Conservation (phyloP, 2,329 filamentous ascomycete genomes). For the Calonectria leucothoes region DNA sequence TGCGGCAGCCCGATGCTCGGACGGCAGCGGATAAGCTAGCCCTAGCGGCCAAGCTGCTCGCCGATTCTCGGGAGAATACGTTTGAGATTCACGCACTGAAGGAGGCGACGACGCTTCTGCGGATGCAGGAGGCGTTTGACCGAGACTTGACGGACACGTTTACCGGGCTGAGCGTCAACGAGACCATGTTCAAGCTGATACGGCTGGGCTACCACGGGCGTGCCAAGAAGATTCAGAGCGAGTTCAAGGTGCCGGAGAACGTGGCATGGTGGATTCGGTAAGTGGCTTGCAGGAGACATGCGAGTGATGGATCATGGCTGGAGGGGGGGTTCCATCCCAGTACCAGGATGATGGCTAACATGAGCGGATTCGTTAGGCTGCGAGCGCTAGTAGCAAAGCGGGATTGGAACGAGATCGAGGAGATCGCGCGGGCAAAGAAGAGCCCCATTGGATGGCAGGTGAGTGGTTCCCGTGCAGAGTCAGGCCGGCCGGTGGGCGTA, state of each 20-base stretch:
- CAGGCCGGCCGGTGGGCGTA: neutral
- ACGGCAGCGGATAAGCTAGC: constrained; percentile 87
- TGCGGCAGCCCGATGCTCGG: constrained; percentile 76
- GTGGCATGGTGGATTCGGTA: constrained; percentile 86
- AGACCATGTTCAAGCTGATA: constrained; percentile 91
- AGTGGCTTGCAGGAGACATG: constrained; percentile 40
- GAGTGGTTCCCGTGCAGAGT: constrained; percentile 49
- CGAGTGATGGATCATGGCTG: constrained; percentile 12
- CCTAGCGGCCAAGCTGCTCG: constrained; percentile 84
- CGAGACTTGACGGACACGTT: constrained; percentile 84
- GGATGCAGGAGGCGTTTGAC: constrained; percentile 89
- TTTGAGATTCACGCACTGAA: constrained; percentile 81
- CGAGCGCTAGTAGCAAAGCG: constrained; percentile 89
- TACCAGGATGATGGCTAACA: constrained; percentile 32
- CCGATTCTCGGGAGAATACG: constrained; percentile 83
- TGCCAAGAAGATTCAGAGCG: constrained; percentile 87
- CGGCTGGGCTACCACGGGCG: constrained; percentile 84
- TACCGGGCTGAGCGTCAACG: constrained; percentile 86
- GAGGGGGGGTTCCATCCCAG: neutral
- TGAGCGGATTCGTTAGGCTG: constrained; percentile 62
- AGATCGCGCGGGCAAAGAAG: constrained; percentile 81
- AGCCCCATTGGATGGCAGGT: constrained; percentile 98
- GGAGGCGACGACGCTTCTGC: constrained; percentile 82
- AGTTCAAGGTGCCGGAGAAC: constrained; percentile 94
- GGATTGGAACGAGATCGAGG: constrained; percentile 93